These are phyloP conservation scores for Tolypocladium album DNA, from an alignment of 2,329 filamentous ascomycete species.

Conservation along the genomic window DNA sequence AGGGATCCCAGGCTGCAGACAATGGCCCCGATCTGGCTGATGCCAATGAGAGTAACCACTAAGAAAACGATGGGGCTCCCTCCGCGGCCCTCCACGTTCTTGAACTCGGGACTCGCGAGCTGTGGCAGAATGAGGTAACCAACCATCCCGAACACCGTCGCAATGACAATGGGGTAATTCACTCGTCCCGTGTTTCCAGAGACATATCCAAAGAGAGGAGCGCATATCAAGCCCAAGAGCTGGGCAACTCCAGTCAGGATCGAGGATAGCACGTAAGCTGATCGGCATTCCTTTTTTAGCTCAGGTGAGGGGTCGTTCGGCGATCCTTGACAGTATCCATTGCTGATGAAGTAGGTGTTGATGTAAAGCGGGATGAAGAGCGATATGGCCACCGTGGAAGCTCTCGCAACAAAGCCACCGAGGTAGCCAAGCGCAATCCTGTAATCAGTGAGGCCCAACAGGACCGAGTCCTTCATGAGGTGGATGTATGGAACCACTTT, in stretches of 20 bases:
- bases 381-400: constrained; percentile 89
- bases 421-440: constrained; percentile 82
- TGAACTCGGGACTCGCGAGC: constrained; percentile 67
- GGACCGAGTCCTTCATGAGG: constrained; percentile 50
- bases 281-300: constrained; percentile 73
- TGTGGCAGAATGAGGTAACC: constrained; percentile 70
- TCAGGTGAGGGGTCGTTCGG: constrained; percentile 56
- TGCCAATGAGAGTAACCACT: constrained; percentile 69
- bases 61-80: constrained; percentile 62
- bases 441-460: constrained; percentile 63
- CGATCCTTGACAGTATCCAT: constrained; percentile 64
- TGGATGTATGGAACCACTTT: constrained; percentile 44
- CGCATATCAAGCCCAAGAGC: constrained; percentile 71
- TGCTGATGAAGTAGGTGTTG: constrained; percentile 78
- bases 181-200: constrained; percentile 56
- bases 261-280: constrained; percentile 80
- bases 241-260: constrained; percentile 85
- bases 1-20: constrained; percentile 90
- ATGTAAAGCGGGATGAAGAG: constrained; percentile 90
- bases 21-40: constrained; percentile 93
- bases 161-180: constrained; percentile 64
- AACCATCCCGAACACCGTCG: constrained; percentile 61
- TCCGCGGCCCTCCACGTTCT: constrained; percentile 50
- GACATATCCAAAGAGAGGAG: constrained; percentile 78
- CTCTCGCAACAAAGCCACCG: constrained; percentile 87